Evolutionary conservation across 2,329 filamentous ascomycete genomes (phyloP).

Genomic region (Exophiala viscosa): DNA sequence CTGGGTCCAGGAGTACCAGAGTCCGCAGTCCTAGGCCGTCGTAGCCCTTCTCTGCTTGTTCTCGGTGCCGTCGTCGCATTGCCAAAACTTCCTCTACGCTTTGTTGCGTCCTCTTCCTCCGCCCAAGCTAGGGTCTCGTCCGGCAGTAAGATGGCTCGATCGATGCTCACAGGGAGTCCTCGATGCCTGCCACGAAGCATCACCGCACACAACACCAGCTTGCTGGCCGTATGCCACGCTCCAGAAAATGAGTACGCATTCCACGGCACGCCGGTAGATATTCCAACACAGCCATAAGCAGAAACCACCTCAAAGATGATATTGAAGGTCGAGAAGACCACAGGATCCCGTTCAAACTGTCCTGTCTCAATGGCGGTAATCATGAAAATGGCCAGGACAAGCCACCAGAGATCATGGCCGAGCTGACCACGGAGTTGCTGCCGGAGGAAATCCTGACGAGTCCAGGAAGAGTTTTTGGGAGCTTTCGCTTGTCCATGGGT

Average conservation of each 20-base stretch:
- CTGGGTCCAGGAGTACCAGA: not conserved
- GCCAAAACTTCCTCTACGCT: constrained; percentile 5
- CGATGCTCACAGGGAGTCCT: constrained; percentile 54
- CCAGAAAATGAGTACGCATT: constrained; percentile 47
- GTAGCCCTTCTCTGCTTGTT: not conserved
- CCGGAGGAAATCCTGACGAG: constrained; percentile 48
- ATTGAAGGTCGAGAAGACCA: constrained; percentile 57
- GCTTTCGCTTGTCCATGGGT: constrained; percentile 1
- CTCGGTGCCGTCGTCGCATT: not conserved
- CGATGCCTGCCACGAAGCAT: constrained; percentile 56
- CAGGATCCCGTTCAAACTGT: constrained; percentile 52
- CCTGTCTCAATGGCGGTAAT: constrained; percentile 59
- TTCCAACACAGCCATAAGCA: constrained; percentile 44
- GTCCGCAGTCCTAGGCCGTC: not conserved
- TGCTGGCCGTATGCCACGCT: constrained; percentile 48
- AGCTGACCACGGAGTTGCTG: constrained; percentile 63
- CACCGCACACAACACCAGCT: constrained; percentile 53
- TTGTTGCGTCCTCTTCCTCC: constrained; percentile 41
- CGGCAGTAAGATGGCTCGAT: constrained; percentile 43
- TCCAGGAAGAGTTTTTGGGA: constrained; percentile 23
- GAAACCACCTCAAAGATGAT: constrained; percentile 48
- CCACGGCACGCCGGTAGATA: constrained; percentile 44
- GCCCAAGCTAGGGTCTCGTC: constrained; percentile 40
- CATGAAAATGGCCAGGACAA: constrained; percentile 58
- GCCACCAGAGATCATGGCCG: constrained; percentile 65